Evolutionary conservation across 371 early-diverging fungal genomes (phyloP), one percentile per base, ranked within the genome.

Genomic region (Mucor velutinosus): DNA sequence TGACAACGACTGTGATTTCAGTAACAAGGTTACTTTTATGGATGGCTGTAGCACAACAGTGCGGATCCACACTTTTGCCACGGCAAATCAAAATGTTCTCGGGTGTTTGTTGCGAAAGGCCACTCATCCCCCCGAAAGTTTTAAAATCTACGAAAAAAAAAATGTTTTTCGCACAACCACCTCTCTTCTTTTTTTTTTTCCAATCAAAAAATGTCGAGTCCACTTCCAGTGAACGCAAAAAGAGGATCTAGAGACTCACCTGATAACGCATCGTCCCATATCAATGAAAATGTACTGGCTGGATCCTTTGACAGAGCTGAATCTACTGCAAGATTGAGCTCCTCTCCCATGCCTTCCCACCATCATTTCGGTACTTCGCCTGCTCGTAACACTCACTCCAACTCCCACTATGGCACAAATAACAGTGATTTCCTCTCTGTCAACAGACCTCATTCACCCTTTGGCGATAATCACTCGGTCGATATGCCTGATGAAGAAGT

Each of bases 401-500:
- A 56, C 33, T 37, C 51, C 14, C 71, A 62, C 12, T 71, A 78
- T 65, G 74, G 76, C 19, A 67, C 70, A 25, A 73, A 66, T 1
- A 55, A 56, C 57, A 62, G 33, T n/a, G 57, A 72, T 39, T n/a
- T 35, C 17, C 25, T 65, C 7, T 65, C 70, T 57, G 23, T 12
- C 7, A 56, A 33, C 8, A 35, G 65, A 53, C 68, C 73, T 29
- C 69, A 39, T 15, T 76, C 64, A 32, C 58, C 59, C 12, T 71
- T 61, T 60, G 75, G 73, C 23, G 76, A 71, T 61, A 73, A 71
- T 29, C 27, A 69, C 5, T 60, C 70, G 4, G 70, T 72, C 3
- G 78, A 79, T 47, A 55, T 81, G 56, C 81, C 77, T 30, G 79
- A 83, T n/a, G 75, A 77, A 23, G 72, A 80, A 65, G 75, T 83